A percentile compares a stretch with the other conserved stretches of the same genome.
Evolutionary conservation across 768 basidiomycete species (phyloP).

Genomic region (Pulveroboletus sp.): DNA sequence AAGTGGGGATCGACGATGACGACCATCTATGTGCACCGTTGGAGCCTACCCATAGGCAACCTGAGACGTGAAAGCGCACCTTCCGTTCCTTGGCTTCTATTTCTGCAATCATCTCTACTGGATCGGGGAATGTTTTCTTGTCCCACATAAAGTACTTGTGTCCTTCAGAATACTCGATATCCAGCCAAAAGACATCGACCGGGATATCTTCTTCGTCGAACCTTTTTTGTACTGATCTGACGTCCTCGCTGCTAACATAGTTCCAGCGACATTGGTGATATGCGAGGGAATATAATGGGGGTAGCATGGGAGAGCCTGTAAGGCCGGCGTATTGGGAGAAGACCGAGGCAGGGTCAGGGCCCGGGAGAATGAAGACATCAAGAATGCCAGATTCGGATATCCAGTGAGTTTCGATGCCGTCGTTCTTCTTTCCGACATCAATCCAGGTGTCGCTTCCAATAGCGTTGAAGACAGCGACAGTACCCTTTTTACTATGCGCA

Average conservation of each 20-base stretch:
- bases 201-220: constrained; percentile 96
- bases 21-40: constrained; percentile 67
- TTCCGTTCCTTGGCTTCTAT: constrained; percentile 83
- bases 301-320: constrained; percentile 84
- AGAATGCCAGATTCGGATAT: constrained; percentile 96
- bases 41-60: not conserved
- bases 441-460: constrained; percentile 93
- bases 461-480: constrained; percentile 86
- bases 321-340: constrained; percentile 82
- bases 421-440: constrained; percentile 59
- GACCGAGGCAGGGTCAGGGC: constrained; percentile 76
- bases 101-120: constrained; percentile 87
- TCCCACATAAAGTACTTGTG: constrained; percentile 99
- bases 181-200: constrained; percentile 94
- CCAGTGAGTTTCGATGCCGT: constrained; percentile 89
- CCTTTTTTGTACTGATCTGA: constrained; percentile 74
- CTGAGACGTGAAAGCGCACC: constrained; percentile 38
- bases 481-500: constrained; percentile 81
- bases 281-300: constrained; percentile 84
- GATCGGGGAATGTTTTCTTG: constrained; percentile 86
- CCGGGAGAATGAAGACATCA: constrained; percentile 90
- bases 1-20: constrained; percentile 96
- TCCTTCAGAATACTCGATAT: constrained; percentile 91
- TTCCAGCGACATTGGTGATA: constrained; percentile 99
- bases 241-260: constrained; percentile 85